Conservation (phyloP, 1,139 yeast species). For the Hansenula lynferdii region DNA sequence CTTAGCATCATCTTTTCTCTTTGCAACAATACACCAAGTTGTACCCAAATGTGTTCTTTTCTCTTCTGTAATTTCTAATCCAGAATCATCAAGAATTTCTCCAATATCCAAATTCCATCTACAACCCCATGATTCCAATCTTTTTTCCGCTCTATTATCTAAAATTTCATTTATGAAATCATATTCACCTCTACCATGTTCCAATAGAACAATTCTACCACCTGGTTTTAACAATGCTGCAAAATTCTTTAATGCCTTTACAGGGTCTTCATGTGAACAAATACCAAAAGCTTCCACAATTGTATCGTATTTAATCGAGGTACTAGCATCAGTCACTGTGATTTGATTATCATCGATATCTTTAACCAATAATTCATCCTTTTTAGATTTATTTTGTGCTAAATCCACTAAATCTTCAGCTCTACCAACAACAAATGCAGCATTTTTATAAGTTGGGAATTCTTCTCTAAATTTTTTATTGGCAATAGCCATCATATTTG, state of each 20-base stretch:
- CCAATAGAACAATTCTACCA: conserved; percentile 84
- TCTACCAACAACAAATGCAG: conserved; percentile 86
- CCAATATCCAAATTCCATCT: conserved; percentile 95
- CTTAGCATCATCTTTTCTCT: conserved; percentile 61
- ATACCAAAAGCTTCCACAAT: conserved; percentile 91
- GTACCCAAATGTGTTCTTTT: conserved; percentile 89
- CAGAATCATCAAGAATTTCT: conserved; percentile 76
- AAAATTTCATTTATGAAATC: conserved; percentile 73
- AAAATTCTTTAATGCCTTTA: conserved; percentile 73
- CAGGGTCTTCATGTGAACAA: conserved; percentile 95
- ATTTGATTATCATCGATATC: conserved; percentile 18
- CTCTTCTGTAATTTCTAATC: conserved; percentile 76
- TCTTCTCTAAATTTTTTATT: conserved; percentile 63
- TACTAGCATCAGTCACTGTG: conserved; percentile 19
- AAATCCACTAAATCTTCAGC: conserved; percentile 76
- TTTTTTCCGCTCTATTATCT: conserved; percentile 77
- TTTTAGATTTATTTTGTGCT: conserved; percentile 31
- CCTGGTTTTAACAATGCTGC: conserved; percentile 71
- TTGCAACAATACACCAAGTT: conserved; percentile 79
- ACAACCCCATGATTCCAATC: conserved; percentile 94
- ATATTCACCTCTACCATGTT: conserved; percentile 87
- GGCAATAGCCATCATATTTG: conserved; percentile 81
- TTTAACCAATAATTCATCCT: conserved; percentile 13
- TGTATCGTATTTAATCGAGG: conserved; percentile 71
- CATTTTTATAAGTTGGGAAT: conserved; percentile 64